A percentile compares a stretch with the other conserved stretches of the same genome.
These are phyloP conservation scores for Cylindrodendrum hubeiense DNA, from an alignment of 2,329 filamentous ascomycete species.

Conservation along the genomic window DNA sequence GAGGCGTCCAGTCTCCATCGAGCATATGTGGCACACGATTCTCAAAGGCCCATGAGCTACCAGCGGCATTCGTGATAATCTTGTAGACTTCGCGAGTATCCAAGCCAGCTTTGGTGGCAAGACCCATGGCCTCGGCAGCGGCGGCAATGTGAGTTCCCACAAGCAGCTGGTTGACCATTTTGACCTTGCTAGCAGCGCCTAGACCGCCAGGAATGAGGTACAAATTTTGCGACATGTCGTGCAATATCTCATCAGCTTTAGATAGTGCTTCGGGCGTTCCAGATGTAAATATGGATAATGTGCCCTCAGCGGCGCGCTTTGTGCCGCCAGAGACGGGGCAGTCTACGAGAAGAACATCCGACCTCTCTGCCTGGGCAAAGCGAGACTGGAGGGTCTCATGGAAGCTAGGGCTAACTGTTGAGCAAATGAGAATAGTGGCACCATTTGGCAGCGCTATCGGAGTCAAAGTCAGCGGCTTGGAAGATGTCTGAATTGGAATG, in stretches of 20 bases:
- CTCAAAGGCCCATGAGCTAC: conserved; percentile 66
- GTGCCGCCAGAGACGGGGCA: conserved; percentile 24
- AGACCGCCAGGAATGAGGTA: conserved; percentile 62
- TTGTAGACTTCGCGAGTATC: conserved; percentile 41
- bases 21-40: conserved; percentile 67
- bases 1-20: conserved; percentile 54
- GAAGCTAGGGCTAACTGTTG: conserved; percentile 15
- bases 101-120: conserved; percentile 53
- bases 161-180: conserved; percentile 66
- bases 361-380: background rate
- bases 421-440: conserved; percentile 16
- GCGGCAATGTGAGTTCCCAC: conserved; percentile 65
- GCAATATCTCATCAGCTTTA: conserved; percentile 65
- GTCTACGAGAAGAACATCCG: conserved; percentile 20
- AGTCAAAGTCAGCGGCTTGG: background rate
- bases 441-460: conserved; percentile 6
- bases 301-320: conserved; percentile 16
- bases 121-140: conserved; percentile 49
- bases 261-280: conserved; percentile 63
- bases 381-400: conserved; percentile 5
- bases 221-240: conserved; percentile 69
- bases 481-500: background rate
- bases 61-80: conserved; percentile 45
- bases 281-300: conserved; percentile 66
- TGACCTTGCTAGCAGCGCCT: conserved; percentile 65